Evolutionary conservation across 2,329 filamentous ascomycete species (phyloP), one percentile per base, ranked within the genome.

Genomic region (Aspergillus pseudoviridinutans): DNA sequence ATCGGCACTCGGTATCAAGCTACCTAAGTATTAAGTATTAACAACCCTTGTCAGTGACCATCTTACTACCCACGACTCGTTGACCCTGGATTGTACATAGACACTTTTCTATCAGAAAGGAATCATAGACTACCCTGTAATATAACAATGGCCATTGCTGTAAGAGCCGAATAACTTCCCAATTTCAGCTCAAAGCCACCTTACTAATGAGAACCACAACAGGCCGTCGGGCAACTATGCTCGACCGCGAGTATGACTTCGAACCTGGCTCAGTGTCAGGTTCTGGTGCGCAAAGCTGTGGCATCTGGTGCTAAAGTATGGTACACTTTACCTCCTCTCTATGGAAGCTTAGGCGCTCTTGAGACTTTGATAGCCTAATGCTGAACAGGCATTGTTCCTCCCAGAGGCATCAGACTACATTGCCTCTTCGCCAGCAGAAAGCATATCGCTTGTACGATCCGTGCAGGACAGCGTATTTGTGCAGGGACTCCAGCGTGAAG

Each of bases 401-500:
- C 93, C 93, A 12, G 93, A 97, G 81, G 93, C 93, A 25, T 86
- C 85, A 56, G 92, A 96, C 77, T 97, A 96, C 79, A 92, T 97
- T 66, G 88, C 86, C 22, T 79, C 82, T 1, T 87, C 85, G 0
- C 80, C 87, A 2, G 73, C 83, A 10, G 87, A 92, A 66, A 89
- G 88, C 0, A 76, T 92, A 8, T 80, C 84, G 4, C 85, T 97
- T 9, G 91, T 86, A 61, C 83, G 82, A 57, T 82, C 91, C 2
- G 83, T 87, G 42, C 71, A 81, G 2, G 78, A 80, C 24, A 91
- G 86, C 12, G 82, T 84, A 28, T 97, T 97, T 71, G 87, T 97
- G 12, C 77, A 81, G 0, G 92, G 92, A 3, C 82, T 97, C 1
- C 86, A 85, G 60, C 76, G 83, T 24, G 86, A 86, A 22, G 92